Percentiles rank a stretch among this genome's conserved stretches.
These are phyloP conservation scores for Globisporangium orthogonon DNA, from an alignment of 352 stramenopile genomes.

Conservation along the genomic window DNA sequence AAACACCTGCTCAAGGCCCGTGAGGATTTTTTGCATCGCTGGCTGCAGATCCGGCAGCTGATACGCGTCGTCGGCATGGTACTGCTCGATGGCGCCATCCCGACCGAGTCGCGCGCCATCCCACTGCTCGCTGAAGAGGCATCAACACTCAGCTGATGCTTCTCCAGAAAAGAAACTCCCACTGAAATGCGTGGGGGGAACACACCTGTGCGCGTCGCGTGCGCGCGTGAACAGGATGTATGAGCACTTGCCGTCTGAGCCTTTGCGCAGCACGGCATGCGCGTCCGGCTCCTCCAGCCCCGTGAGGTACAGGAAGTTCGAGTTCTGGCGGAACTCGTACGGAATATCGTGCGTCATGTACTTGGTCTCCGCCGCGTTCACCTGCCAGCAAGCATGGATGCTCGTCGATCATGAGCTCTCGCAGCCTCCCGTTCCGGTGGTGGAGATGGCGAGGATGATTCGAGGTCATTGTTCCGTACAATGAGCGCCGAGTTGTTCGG, in stretches of 20 bases:
- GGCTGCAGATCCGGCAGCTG: conserved; percentile 51
- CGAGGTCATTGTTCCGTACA: conserved; percentile 17
- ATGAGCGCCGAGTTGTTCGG: conserved; percentile 72
- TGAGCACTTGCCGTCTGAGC: conserved; percentile 33
- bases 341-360: conserved; percentile 87
- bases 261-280: conserved; percentile 74
- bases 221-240: conserved; percentile 78
- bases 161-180: not conserved
- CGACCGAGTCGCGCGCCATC: conserved; percentile 65
- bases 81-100: conserved; percentile 47
- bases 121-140: conserved; percentile 60
- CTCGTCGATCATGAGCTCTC: too few relatives aligned
- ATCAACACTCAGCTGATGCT: not conserved
- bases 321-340: conserved; percentile 84
- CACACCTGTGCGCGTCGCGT: conserved; percentile 38
- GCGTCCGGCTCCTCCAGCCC: conserved; percentile 74
- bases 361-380: conserved; percentile 67
- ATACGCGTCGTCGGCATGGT: conserved; percentile 61
- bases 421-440: not conserved
- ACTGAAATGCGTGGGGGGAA: conserved; percentile 20
- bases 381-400: too few relatives aligned
- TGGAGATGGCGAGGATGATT: not conserved
- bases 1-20: conserved; percentile 56
- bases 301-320: conserved; percentile 83
- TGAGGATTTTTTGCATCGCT: conserved; percentile 48